Conservation (phyloP, 352 stramenopile species). For the Phytophthora brassicae region DNA sequence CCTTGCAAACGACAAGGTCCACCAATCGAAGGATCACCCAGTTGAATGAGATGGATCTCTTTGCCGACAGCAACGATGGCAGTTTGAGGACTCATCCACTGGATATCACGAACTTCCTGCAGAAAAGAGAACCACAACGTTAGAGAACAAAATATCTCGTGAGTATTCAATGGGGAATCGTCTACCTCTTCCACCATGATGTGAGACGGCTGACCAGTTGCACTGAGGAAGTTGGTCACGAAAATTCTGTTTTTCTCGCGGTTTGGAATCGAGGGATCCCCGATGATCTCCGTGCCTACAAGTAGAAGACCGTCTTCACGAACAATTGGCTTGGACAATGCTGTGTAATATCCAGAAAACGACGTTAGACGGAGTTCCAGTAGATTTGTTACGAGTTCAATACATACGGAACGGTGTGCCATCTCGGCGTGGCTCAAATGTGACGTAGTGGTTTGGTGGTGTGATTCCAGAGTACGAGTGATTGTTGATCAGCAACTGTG, state of each 20-base stretch:
- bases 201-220: slow-evolving; percentile 24
- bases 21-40: slow-evolving; percentile 29
- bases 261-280: neutral
- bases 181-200: slow-evolving; percentile 52
- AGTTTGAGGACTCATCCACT: slow-evolving; percentile 53
- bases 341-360: slow-evolving; percentile 32
- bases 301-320: slow-evolving; percentile 74
- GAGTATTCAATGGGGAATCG: neutral
- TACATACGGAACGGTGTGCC: slow-evolving; percentile 43
- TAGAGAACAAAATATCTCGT: neutral
- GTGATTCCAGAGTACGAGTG: slow-evolving; percentile 12
- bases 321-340: slow-evolving; percentile 73
- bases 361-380: slow-evolving; percentile 1
- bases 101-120: slow-evolving; percentile 73
- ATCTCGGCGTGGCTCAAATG: slow-evolving; percentile 35
- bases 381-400: neutral
- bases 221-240: slow-evolving; percentile 47
- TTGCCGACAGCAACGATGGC: slow-evolving; percentile 68
- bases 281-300: slow-evolving; percentile 58
- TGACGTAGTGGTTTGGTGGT: slow-evolving; percentile 24
- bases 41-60: slow-evolving; percentile 65
- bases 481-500: slow-evolving; percentile 17
- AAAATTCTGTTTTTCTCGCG: slow-evolving; percentile 60
- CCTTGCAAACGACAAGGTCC: slow-evolving; percentile 40
- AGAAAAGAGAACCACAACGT: slow-evolving; percentile 6